Base-by-base conservation (phyloP, 2,329 filamentous ascomycete species). In the Xylariaceae sp. region DNA sequence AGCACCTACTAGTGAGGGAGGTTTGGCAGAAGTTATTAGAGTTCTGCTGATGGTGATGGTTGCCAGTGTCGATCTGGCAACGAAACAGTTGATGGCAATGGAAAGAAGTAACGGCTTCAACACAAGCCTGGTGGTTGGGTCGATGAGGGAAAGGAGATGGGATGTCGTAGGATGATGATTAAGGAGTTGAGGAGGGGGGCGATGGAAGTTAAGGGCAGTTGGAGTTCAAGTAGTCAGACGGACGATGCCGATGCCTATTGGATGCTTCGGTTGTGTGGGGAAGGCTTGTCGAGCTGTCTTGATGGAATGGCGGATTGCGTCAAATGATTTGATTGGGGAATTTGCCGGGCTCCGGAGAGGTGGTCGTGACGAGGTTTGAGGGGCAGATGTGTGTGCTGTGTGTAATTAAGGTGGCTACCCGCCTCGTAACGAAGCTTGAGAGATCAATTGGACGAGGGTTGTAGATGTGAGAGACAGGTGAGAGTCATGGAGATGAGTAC, bases 161-260 rank as follows among this genome's bases (percentile, higher is more conserved):
- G n/a, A 31, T 43, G 47, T 40, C 55, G 47, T 49, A 46, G 40
- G 43, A 53, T 40, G 49, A 50, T 52, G 44, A 43, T 52, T 51
- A 55, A 57, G 53, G 52, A 52, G 39, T 39, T 19, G 28, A 55
- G 48, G 47, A 53, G 55, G 55, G 55, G 55, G 55, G 52, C 55
- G 55, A 50, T 51, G 44, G 44, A 17, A 55, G 55, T 50, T 41
- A 42, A 47, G 46, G 40, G 42, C 22, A 51, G 17, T 42, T 46
- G 42, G 50, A 33, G 34, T 34, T 45, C 45, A 43, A 38, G 48
- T 36, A 39, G 43, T 51, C 22, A 28, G 22, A 28, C 39, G 17
- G 50, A 39, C 18, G 44, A 51, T 33, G 45, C 54, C 42, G 43
- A 56, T 42, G 48, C 28, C 22, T 5, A 28, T 28, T 28, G 22